Evolutionary conservation across 108 stramenopile genomes (phyloP).

Genomic region (Pseudonitzschia multiseries): DNA sequence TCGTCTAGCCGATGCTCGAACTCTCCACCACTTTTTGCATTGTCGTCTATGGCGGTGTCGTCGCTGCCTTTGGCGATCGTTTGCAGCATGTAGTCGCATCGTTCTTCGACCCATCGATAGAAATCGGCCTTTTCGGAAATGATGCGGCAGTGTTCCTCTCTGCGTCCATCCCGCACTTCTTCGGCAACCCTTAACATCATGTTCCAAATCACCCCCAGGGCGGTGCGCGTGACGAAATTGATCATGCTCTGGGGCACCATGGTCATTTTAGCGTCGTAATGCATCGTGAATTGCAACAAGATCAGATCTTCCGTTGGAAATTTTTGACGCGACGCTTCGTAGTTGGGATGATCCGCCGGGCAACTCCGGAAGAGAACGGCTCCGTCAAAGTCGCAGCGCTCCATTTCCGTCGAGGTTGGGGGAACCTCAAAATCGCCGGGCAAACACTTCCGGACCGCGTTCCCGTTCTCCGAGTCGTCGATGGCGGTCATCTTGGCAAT

Average conservation of each 20-base stretch:
- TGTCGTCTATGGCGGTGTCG: background rate
- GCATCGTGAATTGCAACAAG: conserved; percentile 51
- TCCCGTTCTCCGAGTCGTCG: conserved; percentile 8
- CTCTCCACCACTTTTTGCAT: background rate
- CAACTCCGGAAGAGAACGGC: conserved; percentile 64
- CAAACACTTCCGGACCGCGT: background rate
- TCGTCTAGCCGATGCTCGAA: background rate
- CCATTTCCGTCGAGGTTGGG: conserved; percentile 19
- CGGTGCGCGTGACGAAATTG: conserved; percentile 61
- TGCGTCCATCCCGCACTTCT: conserved; percentile 62
- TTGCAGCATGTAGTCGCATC: conserved; percentile 47
- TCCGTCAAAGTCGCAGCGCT: conserved; percentile 61
- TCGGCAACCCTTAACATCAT: conserved; percentile 68
- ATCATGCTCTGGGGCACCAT: conserved; percentile 57
- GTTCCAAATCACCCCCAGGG: conserved; percentile 57
- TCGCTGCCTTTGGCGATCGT: background rate
- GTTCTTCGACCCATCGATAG: conserved; percentile 70
- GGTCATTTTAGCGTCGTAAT: conserved; percentile 50
- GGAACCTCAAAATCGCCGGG: conserved; percentile 40
- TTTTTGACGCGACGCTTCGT: conserved; percentile 7
- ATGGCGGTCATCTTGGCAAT: conserved; percentile 44
- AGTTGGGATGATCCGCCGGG: conserved; percentile 64
- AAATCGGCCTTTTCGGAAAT: conserved; percentile 65
- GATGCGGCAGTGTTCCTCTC: conserved; percentile 54
- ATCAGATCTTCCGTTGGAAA: conserved; percentile 35